Conservation (phyloP, 164 flowering plant genomes). For the Sextonia rubra region DNA sequence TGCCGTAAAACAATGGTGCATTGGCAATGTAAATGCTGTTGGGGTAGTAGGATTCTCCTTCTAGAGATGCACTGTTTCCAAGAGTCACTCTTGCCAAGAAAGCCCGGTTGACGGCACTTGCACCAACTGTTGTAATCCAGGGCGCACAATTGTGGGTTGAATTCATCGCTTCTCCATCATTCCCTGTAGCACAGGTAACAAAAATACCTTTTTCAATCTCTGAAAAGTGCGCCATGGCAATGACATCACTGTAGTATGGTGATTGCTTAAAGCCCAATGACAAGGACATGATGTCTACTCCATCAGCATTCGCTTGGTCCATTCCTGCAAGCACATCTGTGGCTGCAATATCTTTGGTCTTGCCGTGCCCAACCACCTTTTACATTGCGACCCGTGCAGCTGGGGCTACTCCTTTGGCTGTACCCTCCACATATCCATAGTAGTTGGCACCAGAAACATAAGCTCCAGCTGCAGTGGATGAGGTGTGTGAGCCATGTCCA, state of each 20-base stretch:
- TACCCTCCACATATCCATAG: conserved; percentile 34
- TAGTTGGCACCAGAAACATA: conserved; percentile 26
- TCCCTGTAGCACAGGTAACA: conserved; percentile 32
- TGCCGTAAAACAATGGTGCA: conserved; percentile 22
- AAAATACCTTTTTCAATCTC: conserved; percentile 42
- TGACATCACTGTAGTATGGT: conserved; percentile 19
- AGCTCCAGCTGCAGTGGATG: conserved; percentile 2
- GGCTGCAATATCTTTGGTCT: too few species aligned
- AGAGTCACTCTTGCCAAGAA: conserved; percentile 15
- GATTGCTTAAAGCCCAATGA: conserved; percentile 20
- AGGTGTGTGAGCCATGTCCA: conserved; percentile 53
- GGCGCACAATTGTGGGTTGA: conserved; percentile 27
- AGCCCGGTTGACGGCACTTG: conserved; percentile 24
- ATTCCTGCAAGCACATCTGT: conserved; percentile 29
- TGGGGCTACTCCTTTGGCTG: too few species aligned
- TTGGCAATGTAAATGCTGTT: conserved; percentile 15
- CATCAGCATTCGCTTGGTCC: conserved; percentile 54
- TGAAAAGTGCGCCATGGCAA: conserved; percentile 33
- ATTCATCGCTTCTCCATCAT: conserved; percentile 14
- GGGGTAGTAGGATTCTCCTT: conserved; percentile 27
- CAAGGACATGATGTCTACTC: conserved; percentile 45
- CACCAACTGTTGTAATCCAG: conserved; percentile 31
- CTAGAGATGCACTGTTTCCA: conserved; percentile 7
- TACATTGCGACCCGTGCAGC: too few species aligned
- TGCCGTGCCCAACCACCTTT: too few species aligned